phyloP scores from a whole-genome alignment of 768 basidiomycete genomes.

The Antrodiella citrinella region DNA sequence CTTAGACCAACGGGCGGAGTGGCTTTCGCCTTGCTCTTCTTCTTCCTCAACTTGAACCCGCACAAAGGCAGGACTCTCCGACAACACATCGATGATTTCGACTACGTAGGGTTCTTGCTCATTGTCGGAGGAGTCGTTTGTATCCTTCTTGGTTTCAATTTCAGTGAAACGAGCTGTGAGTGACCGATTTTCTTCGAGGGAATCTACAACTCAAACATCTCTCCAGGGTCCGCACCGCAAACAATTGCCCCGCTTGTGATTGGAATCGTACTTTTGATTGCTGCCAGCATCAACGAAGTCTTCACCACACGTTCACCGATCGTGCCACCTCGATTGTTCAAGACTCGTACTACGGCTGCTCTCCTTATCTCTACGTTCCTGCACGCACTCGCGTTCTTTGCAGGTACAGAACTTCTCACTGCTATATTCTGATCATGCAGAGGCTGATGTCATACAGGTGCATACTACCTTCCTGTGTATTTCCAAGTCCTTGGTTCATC shows the following conservation, averaged over 20 bases:
- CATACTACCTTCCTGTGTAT: slow-evolving; percentile 69
- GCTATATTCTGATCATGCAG: background rate
- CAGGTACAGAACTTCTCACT: slow-evolving; percentile 25
- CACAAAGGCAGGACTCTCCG: slow-evolving; percentile 48
- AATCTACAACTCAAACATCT: background rate
- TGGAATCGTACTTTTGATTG: slow-evolving; percentile 45
- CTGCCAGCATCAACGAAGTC: slow-evolving; percentile 48
- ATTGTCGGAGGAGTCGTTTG: slow-evolving; percentile 61
- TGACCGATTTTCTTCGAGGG: slow-evolving; percentile 1
- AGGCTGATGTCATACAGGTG: slow-evolving; percentile 24
- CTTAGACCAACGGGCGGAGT: slow-evolving; percentile 72
- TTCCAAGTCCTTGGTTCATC: slow-evolving; percentile 74
- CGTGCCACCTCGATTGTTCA: slow-evolving; percentile 68
- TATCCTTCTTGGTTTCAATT: slow-evolving; percentile 66
- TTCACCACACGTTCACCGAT: slow-evolving; percentile 61
- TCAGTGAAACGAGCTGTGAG: slow-evolving; percentile 60
- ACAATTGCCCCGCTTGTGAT: slow-evolving; percentile 59
- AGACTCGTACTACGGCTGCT: slow-evolving; percentile 65
- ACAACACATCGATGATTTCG: slow-evolving; percentile 58
- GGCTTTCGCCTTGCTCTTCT: slow-evolving; percentile 52
- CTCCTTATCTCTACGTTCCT: slow-evolving; percentile 51
- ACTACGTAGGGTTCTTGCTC: slow-evolving; percentile 59
- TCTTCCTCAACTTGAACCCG: slow-evolving; percentile 77
- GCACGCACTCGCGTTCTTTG: slow-evolving; percentile 59
- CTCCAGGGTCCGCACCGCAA: slow-evolving; percentile 45